phyloP scores from a whole-genome alignment of 148 eudicot genomes.

The Rheum nobile region DNA sequence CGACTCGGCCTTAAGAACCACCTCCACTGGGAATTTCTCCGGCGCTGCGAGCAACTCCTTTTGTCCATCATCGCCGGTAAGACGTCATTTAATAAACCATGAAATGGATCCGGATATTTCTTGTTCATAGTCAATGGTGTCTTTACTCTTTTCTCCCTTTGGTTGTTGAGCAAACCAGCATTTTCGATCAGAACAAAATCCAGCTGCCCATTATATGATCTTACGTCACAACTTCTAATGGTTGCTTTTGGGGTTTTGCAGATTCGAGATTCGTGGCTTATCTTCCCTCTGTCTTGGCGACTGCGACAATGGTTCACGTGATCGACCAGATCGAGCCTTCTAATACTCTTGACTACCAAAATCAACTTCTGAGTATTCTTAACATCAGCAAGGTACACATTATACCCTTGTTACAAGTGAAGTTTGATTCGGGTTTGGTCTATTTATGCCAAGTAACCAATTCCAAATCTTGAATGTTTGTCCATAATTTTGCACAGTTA shows the following conservation, averaged over 20 bases:
- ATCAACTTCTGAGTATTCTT: conserved; percentile 41
- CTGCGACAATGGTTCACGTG: conserved; percentile 75
- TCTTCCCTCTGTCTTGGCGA: conserved; percentile 64
- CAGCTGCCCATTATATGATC: conserved; percentile 1
- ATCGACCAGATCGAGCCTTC: conserved; percentile 46
- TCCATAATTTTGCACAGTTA: not conserved
- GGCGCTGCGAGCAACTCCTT: conserved; percentile 43
- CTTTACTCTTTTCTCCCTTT: not conserved
- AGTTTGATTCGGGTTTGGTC: no score
- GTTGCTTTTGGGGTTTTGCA: conserved; percentile 9
- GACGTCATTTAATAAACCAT: not conserved
- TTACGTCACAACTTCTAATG: not conserved
- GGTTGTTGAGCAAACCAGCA: not conserved
- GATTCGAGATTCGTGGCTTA: conserved; percentile 56
- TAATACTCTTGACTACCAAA: conserved; percentile 39
- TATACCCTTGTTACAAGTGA: not conserved
- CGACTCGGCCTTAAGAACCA: conserved; percentile 58
- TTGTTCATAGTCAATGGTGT: not conserved
- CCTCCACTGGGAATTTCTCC: conserved; percentile 52
- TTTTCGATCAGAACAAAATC: not conserved
- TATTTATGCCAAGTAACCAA: no score
- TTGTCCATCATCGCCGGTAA: conserved; percentile 57
- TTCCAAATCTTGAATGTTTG: not conserved
- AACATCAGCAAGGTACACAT: conserved; percentile 39
- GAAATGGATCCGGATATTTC: not conserved